Conservation (phyloP, 225 moss, liverwort and hornwort genomes). For the Straminergon stramineum region DNA sequence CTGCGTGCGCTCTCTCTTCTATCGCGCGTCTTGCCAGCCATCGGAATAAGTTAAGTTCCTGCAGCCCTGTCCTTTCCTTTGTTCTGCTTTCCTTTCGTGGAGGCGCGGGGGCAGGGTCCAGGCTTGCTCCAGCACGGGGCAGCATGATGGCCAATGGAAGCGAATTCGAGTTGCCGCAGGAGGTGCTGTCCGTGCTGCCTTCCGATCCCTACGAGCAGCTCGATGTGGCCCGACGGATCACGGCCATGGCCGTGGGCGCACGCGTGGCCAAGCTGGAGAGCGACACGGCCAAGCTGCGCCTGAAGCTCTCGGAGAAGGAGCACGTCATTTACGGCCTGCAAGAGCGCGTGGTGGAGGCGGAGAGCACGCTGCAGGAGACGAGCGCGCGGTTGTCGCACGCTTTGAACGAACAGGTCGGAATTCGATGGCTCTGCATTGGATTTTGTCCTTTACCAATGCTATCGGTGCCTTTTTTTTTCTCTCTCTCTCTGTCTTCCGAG, state of each 20-base stretch:
- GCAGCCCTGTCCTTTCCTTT: background rate
- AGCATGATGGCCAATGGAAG: constrained; percentile 28
- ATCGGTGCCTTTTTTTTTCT: background rate
- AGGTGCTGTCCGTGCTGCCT: constrained; percentile 68
- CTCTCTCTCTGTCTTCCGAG: too few species aligned
- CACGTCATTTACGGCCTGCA: constrained; percentile 57
- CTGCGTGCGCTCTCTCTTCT: background rate
- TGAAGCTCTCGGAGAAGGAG: constrained; percentile 80
- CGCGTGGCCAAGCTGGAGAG: constrained; percentile 71
- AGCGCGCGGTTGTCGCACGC: constrained; percentile 60
- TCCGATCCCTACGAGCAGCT: constrained; percentile 92
- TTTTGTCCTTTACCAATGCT: background rate
- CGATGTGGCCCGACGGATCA: constrained; percentile 74
- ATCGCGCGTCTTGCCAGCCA: background rate
- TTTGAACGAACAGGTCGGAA: constrained; percentile 60
- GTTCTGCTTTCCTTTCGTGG: background rate
- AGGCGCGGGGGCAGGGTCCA: background rate
- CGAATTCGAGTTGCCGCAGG: constrained; percentile 73
- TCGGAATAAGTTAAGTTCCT: background rate
- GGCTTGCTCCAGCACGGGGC: background rate
- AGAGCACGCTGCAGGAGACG: constrained; percentile 68
- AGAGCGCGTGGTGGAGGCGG: constrained; percentile 67
- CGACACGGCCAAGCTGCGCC: constrained; percentile 66
- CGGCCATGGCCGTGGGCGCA: constrained; percentile 77
- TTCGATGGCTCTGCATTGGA: background rate